Conservation (phyloP, 1,284 basidiomycete genomes). For the Apiotrichum gamsii region DNA sequence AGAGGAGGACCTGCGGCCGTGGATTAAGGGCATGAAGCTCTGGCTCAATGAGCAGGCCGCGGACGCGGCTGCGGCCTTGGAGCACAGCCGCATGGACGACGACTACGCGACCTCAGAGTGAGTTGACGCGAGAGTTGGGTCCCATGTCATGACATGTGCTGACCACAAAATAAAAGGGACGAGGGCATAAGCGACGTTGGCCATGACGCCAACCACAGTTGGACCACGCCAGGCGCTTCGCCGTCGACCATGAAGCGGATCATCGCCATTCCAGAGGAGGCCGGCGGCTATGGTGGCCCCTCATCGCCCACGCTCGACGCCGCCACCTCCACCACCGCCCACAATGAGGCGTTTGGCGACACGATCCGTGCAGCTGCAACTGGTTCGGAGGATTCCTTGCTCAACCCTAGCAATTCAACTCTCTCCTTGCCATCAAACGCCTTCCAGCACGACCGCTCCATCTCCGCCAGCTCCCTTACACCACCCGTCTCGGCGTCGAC, state of each 20-base stretch:
- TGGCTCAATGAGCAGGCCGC: slow-evolving; percentile 51
- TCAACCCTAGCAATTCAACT: slow-evolving; percentile 9
- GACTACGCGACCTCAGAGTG: slow-evolving; percentile 28
- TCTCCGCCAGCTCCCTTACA: slow-evolving; percentile 9
- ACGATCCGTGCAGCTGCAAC: slow-evolving; percentile 18
- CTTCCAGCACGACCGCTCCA: slow-evolving; percentile 14
- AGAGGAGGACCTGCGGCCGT: slow-evolving; percentile 59
- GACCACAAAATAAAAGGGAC: too few species aligned
- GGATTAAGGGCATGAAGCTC: slow-evolving; percentile 64
- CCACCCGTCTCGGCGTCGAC: slow-evolving; percentile 31
- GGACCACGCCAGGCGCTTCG: neutral
- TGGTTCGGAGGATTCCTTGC: slow-evolving; percentile 25
- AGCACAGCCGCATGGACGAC: slow-evolving; percentile 12
- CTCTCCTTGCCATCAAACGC: slow-evolving; percentile 12
- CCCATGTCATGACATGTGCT: too few species aligned
- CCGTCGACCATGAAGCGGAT: neutral
- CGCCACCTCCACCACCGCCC: neutral
- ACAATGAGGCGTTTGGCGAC: slow-evolving; percentile 5
- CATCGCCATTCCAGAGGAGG: neutral
- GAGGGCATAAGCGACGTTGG: too few species aligned
- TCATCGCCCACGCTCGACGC: neutral
- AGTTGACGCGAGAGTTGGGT: too few species aligned
- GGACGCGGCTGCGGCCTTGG: slow-evolving; percentile 4
- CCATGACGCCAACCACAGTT: slow-evolving; percentile 1
- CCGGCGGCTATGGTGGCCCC: too few species aligned